phyloP scores from a whole-genome alignment of 179 eudicot species.

The Pouteria campechiana region DNA sequence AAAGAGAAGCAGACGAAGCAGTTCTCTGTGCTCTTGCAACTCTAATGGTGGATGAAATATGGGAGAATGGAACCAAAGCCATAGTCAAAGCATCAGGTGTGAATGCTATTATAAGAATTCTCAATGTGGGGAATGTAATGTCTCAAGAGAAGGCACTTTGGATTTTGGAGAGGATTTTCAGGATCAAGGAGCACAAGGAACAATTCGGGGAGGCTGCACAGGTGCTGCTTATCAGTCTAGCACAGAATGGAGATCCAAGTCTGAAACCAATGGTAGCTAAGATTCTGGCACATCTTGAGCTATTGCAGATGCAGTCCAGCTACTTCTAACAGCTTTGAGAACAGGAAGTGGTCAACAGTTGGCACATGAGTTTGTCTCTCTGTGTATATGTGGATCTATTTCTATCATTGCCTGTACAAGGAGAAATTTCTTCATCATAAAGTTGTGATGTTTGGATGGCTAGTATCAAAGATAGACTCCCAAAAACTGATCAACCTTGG shows the following conservation, averaged over 20 bases:
- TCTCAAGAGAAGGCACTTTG: conserved; percentile 65
- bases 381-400: too few species aligned
- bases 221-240: conserved; percentile 51
- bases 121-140: conserved; percentile 42
- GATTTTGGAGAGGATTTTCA: conserved; percentile 64
- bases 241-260: conserved; percentile 53
- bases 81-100: conserved; percentile 36
- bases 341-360: too few species aligned
- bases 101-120: conserved; percentile 33
- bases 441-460: too few species aligned
- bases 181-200: conserved; percentile 34
- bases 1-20: conserved; percentile 72
- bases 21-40: conserved; percentile 45
- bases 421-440: too few species aligned
- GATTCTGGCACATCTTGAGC: conserved; percentile 74
- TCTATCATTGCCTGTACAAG: too few species aligned
- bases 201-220: conserved; percentile 61
- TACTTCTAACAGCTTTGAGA: too few species aligned
- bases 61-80: conserved; percentile 59
- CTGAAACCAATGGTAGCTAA: conserved; percentile 53
- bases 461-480: too few species aligned
- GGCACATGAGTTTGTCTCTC: too few species aligned
- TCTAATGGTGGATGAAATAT: conserved; percentile 48
- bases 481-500: too few species aligned
- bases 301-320: conserved; percentile 74